Evolutionary conservation across 495 filamentous ascomycete species (phyloP), one percentile per base, ranked within the genome.

Genomic region (Penicillium herquei): DNA sequence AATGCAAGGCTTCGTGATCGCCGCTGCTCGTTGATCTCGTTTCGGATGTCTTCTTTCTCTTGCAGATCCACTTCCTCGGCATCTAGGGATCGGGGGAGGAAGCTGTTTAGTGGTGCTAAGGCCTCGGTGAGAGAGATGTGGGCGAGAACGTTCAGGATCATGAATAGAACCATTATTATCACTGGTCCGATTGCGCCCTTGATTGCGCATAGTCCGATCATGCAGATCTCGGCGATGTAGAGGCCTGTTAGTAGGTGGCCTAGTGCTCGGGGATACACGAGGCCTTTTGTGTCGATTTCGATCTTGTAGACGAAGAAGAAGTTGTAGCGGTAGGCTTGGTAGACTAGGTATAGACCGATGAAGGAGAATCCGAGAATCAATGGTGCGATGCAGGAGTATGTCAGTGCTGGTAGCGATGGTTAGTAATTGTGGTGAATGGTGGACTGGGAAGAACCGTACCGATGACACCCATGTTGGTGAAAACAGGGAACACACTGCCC

Each of bases 291-390:
- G 70, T 96, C 91, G 70, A 96, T 84, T 49, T 81, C 59, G 18
- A 87, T 82, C 64, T 94, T 85, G 56, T 88, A 91, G 37, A 94
- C 89, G 71, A 93, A 96, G 47, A 96, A 80, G 65, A 96, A 78
- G 68, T 96, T 96, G 79, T 96, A 96, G 12, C 90, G 83, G 79
- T 91, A 96, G 16, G 91, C 90, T 51, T 94, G 74, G 72, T 96
- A 96, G 66, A 96, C 88, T 45, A 95, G 76, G 50, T 77, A 83
- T 52, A 96, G 77, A 50, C 88, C 91, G 31, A 95, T 70, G 31
- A 87, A 86, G 49, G 88, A 87, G 74, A 96, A 96, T 17, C 84
- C 88, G 35, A 96, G 76, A 65, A 96, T 87, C 14, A 96, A 70
- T 3, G 92, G 92, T 12, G 91, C 89, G 59, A 96, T 96, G 66